Conservation (phyloP, 164 flowering plant species). For the Cinnamomum chago region DNA sequence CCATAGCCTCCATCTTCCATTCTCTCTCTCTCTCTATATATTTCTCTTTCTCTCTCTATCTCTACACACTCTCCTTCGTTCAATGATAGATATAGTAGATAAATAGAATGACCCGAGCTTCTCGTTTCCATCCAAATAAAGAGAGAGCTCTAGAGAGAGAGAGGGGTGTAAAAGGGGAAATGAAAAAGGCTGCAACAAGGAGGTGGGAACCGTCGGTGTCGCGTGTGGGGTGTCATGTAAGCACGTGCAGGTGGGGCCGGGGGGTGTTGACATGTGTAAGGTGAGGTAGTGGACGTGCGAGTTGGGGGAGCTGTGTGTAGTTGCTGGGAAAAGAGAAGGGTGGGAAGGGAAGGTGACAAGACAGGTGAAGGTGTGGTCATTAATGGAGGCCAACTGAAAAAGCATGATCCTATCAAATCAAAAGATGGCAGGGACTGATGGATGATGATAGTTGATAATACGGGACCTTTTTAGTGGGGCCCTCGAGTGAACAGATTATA, state of each 20-base stretch:
- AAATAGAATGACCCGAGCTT: too few relatives aligned
- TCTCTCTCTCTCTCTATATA: background rate
- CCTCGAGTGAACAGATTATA: too few relatives aligned
- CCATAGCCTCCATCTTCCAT: background rate
- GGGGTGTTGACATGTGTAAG: background rate
- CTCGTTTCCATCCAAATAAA: background rate
- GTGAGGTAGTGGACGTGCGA: background rate
- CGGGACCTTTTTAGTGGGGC: too few relatives aligned
- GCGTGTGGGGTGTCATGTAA: background rate
- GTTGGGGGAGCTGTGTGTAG: background rate
- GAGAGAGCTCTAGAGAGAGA: background rate
- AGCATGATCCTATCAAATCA: background rate
- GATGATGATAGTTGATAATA: too few relatives aligned
- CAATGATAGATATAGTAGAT: too few relatives aligned
- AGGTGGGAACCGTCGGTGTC: background rate
- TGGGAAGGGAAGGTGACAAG: slow-evolving; percentile 1
- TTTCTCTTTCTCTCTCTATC: background rate
- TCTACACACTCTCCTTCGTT: background rate
- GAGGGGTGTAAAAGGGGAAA: background rate
- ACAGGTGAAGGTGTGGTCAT: background rate
- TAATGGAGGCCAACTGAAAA: slow-evolving; percentile 3
- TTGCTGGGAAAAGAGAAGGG: background rate
- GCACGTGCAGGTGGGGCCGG: background rate
- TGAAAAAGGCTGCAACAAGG: background rate
- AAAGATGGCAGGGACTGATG: background rate